A percentile compares a stretch with the other conserved stretches of the same genome.
These are phyloP conservation scores for Aspergillus campestris DNA, from an alignment of 495 filamentous ascomycete species.

Conservation along the genomic window DNA sequence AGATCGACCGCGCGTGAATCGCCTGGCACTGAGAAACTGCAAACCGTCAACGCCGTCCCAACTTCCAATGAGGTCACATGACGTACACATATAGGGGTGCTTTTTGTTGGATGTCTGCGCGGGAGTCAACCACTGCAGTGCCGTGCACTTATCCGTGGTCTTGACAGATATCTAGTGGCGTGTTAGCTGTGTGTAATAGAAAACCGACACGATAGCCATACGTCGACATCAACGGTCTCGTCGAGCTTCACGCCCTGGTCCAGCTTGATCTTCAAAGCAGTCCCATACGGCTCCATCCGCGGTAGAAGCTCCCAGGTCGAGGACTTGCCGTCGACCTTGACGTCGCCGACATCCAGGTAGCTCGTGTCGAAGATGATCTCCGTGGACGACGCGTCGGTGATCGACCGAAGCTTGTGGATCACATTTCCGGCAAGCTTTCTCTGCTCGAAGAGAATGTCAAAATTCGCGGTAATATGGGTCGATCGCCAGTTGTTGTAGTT, in stretches of 20 bases:
- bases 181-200: not conserved
- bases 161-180: constrained; percentile 42
- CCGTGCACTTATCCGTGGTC: constrained; percentile 83
- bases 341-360: constrained; percentile 57
- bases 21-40: constrained; percentile 90
- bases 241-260: constrained; percentile 54
- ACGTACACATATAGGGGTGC: constrained; percentile 82
- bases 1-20: constrained; percentile 85
- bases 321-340: constrained; percentile 52
- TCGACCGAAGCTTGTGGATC: constrained; percentile 59
- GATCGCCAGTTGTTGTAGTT: constrained; percentile 84
- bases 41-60: not conserved
- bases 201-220: constrained; percentile 13
- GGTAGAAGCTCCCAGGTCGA: constrained; percentile 62
- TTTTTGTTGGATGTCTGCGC: constrained; percentile 89
- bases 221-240: constrained; percentile 53
- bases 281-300: constrained; percentile 66
- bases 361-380: constrained; percentile 86
- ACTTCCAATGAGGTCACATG: too few relatives aligned
- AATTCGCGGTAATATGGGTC: constrained; percentile 67
- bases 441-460: constrained; percentile 73
- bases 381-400: constrained; percentile 56
- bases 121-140: constrained; percentile 85
- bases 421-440: constrained; percentile 69
- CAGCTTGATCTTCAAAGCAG: constrained; percentile 65